phyloP scores from a whole-genome alignment of 257 asterid genomes.

The Solanum ossicruentum region DNA sequence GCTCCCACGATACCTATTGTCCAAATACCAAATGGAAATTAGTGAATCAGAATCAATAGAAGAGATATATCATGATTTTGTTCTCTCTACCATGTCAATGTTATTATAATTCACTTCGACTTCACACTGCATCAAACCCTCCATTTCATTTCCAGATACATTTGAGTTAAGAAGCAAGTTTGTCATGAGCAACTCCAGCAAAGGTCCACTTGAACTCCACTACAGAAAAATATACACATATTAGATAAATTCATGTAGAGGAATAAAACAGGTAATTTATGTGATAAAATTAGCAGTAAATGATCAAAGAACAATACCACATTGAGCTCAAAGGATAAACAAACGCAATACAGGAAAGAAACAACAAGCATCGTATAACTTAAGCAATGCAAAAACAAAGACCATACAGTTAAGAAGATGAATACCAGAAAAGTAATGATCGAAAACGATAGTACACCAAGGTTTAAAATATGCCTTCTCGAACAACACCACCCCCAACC shows the following conservation, averaged over 20 bases:
- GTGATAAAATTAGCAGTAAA: neutral
- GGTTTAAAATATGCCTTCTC: neutral
- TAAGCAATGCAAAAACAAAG: neutral
- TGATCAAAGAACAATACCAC: neutral
- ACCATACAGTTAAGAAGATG: neutral
- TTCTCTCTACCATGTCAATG: slow-evolving; percentile 61
- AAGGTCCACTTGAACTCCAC: slow-evolving; percentile 79
- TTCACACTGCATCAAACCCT: slow-evolving; percentile 53
- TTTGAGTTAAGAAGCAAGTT: slow-evolving; percentile 28
- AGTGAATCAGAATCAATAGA: neutral
- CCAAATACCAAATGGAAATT: neutral
- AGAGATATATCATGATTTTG: slow-evolving; percentile 1
- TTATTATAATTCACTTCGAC: slow-evolving; percentile 84
- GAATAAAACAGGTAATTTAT: neutral
- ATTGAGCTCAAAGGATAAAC: neutral
- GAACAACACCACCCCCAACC: neutral
- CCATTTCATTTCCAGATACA: slow-evolving; percentile 34
- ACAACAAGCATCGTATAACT: neutral
- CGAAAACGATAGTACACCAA: neutral
- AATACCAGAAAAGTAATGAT: neutral
- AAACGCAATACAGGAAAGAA: neutral
- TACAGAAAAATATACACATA: slow-evolving; percentile 8
- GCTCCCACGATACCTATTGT: slow-evolving; percentile 83
- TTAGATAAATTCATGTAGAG: neutral
- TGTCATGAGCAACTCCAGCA: slow-evolving; percentile 56